Evolutionary conservation across 2,329 filamentous ascomycete species (phyloP), one percentile per base, ranked within the genome.

Genomic region (Microcyclospora pomicola): DNA sequence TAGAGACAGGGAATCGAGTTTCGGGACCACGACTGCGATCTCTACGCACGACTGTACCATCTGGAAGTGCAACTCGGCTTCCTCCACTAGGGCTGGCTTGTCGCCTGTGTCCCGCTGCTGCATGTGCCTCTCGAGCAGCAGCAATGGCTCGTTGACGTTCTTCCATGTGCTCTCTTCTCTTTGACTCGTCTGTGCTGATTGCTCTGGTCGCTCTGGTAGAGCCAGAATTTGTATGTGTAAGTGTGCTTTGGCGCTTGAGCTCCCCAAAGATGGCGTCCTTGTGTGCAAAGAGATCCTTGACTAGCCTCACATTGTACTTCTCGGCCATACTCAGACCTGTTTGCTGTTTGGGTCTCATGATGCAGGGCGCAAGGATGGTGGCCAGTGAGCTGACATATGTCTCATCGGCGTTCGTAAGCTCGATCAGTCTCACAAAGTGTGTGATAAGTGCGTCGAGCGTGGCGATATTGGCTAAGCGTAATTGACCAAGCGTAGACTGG

Each of bases 381-480:
- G 86, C 82, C 30, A 98, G 73, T 29, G 77, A 67, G 10, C 78
- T 59, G 40, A 93, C 65, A 56, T 93, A 98, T 32, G 76, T 66
- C 56, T 98, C 91, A 49, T 94, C 88, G 27, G 91, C 91, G 11
- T 88, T 96, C 2, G 91, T 98, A 45, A 98, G 71, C 59, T 98
- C 91, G 55, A 98, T 92, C 42, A 98, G 69, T 43, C 91, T 82
- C 30, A 88, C 95, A 59, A 98, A 96, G 63, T 98, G 91, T 48
- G 93, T 96, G 71, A 92, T 93, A 57, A 94, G 82, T 31, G 91
- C 91, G 60, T 98, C 91, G 42, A 98, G 76, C n/a, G 91, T 96
- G 34, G 91, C 91, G 60, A 98, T 98, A 60, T 98, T 98, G 47
- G 91, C 86, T 40, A 98, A 77, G 43, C 88, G 82, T 40, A 98